Conservation (phyloP, 495 filamentous ascomycete genomes). For the Aspergillus sclerotioniger region DNA sequence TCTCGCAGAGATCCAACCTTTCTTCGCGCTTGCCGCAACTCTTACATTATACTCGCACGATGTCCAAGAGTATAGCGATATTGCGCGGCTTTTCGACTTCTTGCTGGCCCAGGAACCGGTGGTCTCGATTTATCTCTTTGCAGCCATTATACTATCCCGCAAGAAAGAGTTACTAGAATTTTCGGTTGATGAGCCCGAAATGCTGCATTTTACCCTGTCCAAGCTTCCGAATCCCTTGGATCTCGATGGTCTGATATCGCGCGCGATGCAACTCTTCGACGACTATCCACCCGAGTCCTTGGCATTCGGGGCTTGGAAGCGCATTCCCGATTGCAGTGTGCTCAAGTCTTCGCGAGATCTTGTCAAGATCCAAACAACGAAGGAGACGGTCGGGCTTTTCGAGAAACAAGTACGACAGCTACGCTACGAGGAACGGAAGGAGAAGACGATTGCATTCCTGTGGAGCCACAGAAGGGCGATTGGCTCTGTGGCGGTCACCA, state of each 20-base stretch:
- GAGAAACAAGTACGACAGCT: conserved; percentile 67
- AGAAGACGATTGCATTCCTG: conserved; percentile 50
- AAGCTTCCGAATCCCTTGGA: conserved; percentile 85
- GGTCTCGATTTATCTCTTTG: conserved; percentile 87
- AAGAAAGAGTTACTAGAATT: conserved; percentile 79
- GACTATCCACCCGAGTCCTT: conserved; percentile 72
- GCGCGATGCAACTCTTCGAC: conserved; percentile 60
- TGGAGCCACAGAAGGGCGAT: conserved; percentile 61
- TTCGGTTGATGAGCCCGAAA: conserved; percentile 82
- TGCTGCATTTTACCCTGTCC: conserved; percentile 84
- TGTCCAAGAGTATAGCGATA: conserved; percentile 83
- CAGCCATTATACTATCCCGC: conserved; percentile 77
- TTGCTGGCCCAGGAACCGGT: conserved; percentile 80
- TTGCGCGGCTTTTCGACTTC: conserved; percentile 86
- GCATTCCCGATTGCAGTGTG: conserved; percentile 70
- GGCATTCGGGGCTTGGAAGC: conserved; percentile 60
- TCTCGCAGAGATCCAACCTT: conserved; percentile 75
- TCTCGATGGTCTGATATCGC: conserved; percentile 70
- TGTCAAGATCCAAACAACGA: conserved; percentile 46
- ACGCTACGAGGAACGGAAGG: conserved; percentile 55
- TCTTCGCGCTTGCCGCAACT: conserved; percentile 87
- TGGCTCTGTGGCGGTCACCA: conserved; percentile 57
- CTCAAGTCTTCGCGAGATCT: conserved; percentile 72
- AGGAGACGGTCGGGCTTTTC: conserved; percentile 64
- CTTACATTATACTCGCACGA: conserved; percentile 96